A percentile compares a stretch with the other conserved stretches of the same genome.
Conservation (phyloP, 441 rosid genomes). For the Aleurites moluccanus region DNA sequence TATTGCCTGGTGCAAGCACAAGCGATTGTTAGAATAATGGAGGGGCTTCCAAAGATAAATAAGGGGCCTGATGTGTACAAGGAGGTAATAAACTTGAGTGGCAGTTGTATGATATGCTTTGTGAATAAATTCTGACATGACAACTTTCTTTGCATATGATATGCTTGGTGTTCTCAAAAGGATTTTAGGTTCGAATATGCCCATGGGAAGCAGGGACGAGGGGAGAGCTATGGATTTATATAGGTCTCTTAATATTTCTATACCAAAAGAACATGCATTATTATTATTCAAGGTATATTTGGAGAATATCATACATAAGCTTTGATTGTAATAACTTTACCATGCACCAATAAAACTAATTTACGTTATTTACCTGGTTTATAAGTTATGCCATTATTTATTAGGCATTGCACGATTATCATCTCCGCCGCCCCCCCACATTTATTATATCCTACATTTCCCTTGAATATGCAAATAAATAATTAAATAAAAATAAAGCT, state of each 20-base stretch:
- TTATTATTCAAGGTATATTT: neutral
- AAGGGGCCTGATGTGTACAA: neutral
- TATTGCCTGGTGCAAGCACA: constrained; percentile 84
- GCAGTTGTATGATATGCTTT: neutral
- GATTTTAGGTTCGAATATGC: neutral
- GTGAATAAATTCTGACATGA: neutral
- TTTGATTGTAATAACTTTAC: neutral
- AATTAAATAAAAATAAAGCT: too few species aligned
- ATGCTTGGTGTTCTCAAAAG: neutral
- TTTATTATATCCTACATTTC: neutral
- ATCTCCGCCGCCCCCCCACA: too few species aligned
- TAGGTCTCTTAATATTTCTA: neutral
- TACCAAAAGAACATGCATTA: neutral
- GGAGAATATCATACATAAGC: neutral
- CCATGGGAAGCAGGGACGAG: neutral
- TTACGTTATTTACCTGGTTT: neutral
- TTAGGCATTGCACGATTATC: too few species aligned
- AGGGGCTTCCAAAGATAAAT: neutral
- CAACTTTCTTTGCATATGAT: neutral
- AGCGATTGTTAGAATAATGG: constrained; percentile 57
- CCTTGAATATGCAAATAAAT: too few species aligned
- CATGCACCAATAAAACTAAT: neutral
- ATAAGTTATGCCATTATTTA: too few species aligned
- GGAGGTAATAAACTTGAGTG: neutral
- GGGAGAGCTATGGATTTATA: neutral